phyloP scores from a whole-genome alignment of 495 filamentous ascomycete genomes.

The Cenococcum geophilum region DNA sequence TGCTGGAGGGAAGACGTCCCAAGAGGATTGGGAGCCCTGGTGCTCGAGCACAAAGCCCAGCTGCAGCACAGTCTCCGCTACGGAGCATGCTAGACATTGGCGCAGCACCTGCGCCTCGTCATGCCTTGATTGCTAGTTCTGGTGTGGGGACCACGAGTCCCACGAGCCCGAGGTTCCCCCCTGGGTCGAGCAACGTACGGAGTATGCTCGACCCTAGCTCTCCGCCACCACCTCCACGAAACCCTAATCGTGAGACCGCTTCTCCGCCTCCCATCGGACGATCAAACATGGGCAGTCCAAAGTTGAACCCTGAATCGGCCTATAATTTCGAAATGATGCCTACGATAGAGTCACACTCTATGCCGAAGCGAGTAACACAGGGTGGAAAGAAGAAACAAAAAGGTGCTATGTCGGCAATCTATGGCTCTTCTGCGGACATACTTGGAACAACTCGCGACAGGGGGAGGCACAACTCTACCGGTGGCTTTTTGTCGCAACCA shows the following conservation, averaged over 20 bases:
- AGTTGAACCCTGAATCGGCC: conserved; percentile 28
- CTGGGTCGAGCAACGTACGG: conserved; percentile 13
- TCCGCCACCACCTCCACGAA: conserved; percentile 19
- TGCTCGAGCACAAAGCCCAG: conserved; percentile 39
- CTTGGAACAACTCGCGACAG: conserved; percentile 34
- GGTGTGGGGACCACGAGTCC: conserved; percentile 12
- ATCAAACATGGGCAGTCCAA: conserved; percentile 14
- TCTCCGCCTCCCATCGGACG: conserved; percentile 7
- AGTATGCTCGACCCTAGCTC: conserved; percentile 29
- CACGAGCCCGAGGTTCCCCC: neutral
- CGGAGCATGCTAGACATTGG: conserved; percentile 58
- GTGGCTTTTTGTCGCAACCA: conserved; percentile 40
- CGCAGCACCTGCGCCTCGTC: conserved; percentile 36
- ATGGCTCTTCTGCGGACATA: conserved; percentile 45
- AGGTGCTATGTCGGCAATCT: conserved; percentile 34
- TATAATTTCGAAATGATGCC: conserved; percentile 37
- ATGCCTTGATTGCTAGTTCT: conserved; percentile 42
- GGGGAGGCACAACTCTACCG: conserved; percentile 45
- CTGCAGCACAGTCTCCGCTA: conserved; percentile 49
- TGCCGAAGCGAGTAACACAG: conserved; percentile 35
- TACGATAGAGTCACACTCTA: conserved; percentile 31
- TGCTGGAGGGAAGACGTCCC: conserved; percentile 46
- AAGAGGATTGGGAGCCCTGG: conserved; percentile 20
- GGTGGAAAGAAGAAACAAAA: conserved; percentile 33
- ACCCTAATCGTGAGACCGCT: neutral